A percentile compares a stretch with the other conserved stretches of the same genome.
phyloP scores from a whole-genome alignment of 306 rosid species.

The Prunus padus region DNA sequence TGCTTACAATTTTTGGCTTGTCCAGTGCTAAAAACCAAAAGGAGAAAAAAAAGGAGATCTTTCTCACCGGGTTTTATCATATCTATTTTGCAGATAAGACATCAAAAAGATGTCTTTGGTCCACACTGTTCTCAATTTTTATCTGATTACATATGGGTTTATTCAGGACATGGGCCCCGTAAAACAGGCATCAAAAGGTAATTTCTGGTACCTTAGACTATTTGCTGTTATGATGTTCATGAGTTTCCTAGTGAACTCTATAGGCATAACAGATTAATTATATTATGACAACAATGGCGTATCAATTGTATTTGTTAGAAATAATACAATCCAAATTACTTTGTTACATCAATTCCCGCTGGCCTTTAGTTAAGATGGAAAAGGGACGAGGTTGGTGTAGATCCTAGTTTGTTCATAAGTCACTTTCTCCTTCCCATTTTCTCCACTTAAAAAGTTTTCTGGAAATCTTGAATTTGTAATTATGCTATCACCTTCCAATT shows the following conservation, averaged over 20 bases:
- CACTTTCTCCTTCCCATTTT: background rate
- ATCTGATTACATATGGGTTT: conserved; percentile 66
- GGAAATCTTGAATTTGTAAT: background rate
- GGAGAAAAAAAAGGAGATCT: background rate
- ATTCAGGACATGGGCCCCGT: conserved; percentile 73
- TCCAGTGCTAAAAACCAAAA: background rate
- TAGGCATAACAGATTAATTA: background rate
- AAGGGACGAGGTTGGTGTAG: background rate
- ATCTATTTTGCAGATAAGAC: conserved; percentile 61
- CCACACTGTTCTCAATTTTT: conserved; percentile 70
- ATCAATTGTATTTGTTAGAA: background rate
- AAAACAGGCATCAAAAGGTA: conserved; percentile 81
- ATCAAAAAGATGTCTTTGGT: conserved; percentile 64
- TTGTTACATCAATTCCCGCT: background rate
- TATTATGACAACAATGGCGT: background rate
- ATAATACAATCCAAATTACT: background rate
- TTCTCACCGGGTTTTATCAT: background rate
- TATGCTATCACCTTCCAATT: background rate
- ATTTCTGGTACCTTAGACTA: conserved; percentile 10
- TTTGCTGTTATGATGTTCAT: background rate
- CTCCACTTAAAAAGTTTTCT: background rate
- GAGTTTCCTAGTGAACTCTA: background rate
- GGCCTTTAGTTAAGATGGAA: background rate
- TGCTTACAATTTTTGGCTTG: background rate
- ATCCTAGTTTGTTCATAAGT: background rate